Conservation (phyloP, 768 basidiomycete genomes). For the Krasilnikovozyma curviuscula region DNA sequence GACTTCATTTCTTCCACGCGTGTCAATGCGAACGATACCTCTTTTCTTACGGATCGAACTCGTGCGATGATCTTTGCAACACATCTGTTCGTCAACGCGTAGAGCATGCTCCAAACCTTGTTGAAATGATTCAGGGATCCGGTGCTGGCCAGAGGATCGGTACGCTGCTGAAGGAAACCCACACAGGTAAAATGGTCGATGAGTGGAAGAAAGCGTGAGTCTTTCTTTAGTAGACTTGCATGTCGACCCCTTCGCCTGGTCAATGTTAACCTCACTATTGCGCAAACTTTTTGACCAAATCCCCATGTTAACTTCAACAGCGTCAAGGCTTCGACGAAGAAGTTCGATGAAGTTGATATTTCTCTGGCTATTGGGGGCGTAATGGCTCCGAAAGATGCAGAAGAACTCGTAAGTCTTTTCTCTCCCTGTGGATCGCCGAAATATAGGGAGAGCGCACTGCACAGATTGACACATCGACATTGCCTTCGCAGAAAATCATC, state of each 20-base stretch:
- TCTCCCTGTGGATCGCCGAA: background rate
- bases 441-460: too few species aligned
- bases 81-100: too few species aligned
- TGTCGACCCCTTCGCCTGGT: background rate
- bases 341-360: slow-evolving; percentile 64
- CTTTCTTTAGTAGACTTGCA: background rate
- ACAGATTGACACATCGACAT: slow-evolving; percentile 6
- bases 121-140: slow-evolving; percentile 32
- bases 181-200: slow-evolving; percentile 61
- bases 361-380: slow-evolving; percentile 51
- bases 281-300: background rate
- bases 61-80: too few species aligned
- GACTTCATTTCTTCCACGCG: too few species aligned
- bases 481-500: slow-evolving; percentile 44
- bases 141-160: slow-evolving; percentile 34
- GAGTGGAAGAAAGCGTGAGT: slow-evolving; percentile 55
- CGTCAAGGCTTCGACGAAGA: slow-evolving; percentile 35
- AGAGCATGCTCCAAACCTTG: slow-evolving; percentile 52
- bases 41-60: too few species aligned
- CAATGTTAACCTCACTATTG: background rate
- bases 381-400: slow-evolving; percentile 74
- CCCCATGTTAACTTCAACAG: too few species aligned
- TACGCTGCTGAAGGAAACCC: slow-evolving; percentile 59
- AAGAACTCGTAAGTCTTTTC: slow-evolving; percentile 54
- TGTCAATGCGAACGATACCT: too few species aligned